Base-by-base conservation (phyloP, 116 monocot genomes). In the Cymodocea nodosa region DNA sequence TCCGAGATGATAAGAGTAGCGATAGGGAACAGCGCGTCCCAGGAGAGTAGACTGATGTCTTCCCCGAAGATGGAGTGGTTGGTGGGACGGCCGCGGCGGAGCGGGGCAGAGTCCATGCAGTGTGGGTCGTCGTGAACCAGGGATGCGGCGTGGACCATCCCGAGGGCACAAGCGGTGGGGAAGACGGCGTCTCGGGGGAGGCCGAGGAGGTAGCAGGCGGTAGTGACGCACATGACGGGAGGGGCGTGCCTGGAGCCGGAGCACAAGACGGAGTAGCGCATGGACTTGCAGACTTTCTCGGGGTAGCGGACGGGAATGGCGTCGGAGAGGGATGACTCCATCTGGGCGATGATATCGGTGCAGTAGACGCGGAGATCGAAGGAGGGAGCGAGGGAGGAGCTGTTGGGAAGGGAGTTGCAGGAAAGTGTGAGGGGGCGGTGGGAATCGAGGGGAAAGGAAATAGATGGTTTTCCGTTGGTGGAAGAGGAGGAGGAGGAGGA, bases 61-160 rank as follows among this genome's bases (percentile, higher is more conserved):
- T 59, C 70, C 23, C 93, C 93, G 72, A 77, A 93, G 14, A 74
- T 24, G 22, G 81, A 71, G 76, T 89, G 93, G 57, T 60, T 76
- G 51, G 82, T 67, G 52, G 86, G 90, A 3, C 75, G 69, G 52
- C 87, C 86, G 50, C 84, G 79, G 37, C 86, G 83, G 58, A 75
- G 48, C 11, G 70, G 73, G 36, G 83, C 72, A 36, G 79, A 70
- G 67, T 90, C 90, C 75, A 90, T 77, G 75, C 84, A 90, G 16
- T 86, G 90, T 52, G 86, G 79, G 59, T 90, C 90, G 64, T 90
- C 84, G 71, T 86, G 90, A 65, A 86, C 74, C 57, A 86, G 90
- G 40, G 90, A 90, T 6, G 86, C 83, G 35, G 86, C 67, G 69
- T 90, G 86, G 71, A 76, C 72, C 90, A 90, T 90, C 77, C 86